Conservation (phyloP, 306 rosid genomes). For the Ammopiptanthus mongolicus region DNA sequence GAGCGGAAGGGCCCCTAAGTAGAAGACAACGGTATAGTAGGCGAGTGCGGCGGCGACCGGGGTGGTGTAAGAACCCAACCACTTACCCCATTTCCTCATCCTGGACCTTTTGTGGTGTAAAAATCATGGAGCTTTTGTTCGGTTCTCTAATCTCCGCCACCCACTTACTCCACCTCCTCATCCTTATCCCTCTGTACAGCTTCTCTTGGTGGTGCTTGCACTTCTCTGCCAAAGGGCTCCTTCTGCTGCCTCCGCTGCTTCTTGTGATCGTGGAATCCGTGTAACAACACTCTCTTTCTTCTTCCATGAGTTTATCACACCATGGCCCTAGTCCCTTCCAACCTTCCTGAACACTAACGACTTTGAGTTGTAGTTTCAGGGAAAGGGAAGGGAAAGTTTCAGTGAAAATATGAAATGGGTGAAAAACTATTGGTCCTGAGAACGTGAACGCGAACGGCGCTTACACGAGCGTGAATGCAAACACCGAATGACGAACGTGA, state of each 20-base stretch:
- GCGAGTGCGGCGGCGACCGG: slow-evolving; percentile 98
- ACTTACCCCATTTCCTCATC: no score
- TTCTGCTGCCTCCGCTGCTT: not conserved
- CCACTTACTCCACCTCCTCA: slow-evolving; percentile 99
- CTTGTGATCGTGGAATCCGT: slow-evolving; percentile 28
- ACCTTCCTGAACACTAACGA: not conserved
- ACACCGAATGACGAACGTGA: no score
- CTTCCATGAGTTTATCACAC: slow-evolving; percentile 27
- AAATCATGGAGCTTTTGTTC: slow-evolving; percentile 85
- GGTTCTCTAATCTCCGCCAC: slow-evolving; percentile 99
- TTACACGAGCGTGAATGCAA: no score
- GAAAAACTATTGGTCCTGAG: no score
- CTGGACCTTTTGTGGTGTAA: no score
- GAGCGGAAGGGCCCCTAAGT: slow-evolving; percentile 91
- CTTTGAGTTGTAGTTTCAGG: no score
- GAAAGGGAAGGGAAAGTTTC: no score
- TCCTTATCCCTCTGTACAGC: slow-evolving; percentile 93
- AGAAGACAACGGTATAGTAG: slow-evolving; percentile 91
- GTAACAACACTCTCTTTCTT: slow-evolving; percentile 62
- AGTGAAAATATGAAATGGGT: no score
- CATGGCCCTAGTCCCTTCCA: not conserved
- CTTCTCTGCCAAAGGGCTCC: slow-evolving; percentile 18
- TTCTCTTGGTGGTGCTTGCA: slow-evolving; percentile 46
- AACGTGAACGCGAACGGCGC: no score
- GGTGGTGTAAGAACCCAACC: slow-evolving; percentile 93